These are phyloP conservation scores for Linum trigynum DNA, from an alignment of 345 rosid genomes.

Conservation along the genomic window DNA sequence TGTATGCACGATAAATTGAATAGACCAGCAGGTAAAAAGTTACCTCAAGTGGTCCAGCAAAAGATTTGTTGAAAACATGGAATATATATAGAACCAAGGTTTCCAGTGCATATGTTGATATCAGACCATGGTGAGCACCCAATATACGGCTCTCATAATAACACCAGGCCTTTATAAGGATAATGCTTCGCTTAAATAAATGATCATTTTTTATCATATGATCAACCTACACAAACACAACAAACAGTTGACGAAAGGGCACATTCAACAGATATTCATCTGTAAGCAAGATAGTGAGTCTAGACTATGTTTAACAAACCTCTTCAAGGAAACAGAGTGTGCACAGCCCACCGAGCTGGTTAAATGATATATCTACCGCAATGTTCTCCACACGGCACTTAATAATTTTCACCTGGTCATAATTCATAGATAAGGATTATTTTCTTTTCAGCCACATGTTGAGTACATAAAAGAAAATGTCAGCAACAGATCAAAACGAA, in stretches of 20 bases:
- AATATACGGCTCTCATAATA: constrained; percentile 8
- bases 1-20: background rate
- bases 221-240: constrained; percentile 4
- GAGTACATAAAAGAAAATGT: background rate
- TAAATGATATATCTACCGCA: constrained; percentile 8
- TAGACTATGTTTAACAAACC: background rate
- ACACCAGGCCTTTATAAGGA: constrained; percentile 8
- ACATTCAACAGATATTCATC: background rate
- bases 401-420: constrained; percentile 3
- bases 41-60: constrained; percentile 10
- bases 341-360: constrained; percentile 10
- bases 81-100: constrained; percentile 5
- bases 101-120: constrained; percentile 8
- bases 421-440: background rate
- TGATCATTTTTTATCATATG: constrained; percentile 1
- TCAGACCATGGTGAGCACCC: constrained; percentile 12
- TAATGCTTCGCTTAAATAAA: constrained; percentile 7
- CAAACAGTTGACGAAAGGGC: background rate
- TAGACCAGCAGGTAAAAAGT: background rate
- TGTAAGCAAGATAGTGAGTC: background rate
- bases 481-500: background rate
- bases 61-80: constrained; percentile 7
- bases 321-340: constrained; percentile 7
- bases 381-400: constrained; percentile 9
- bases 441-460: too few relatives aligned